Base-by-base conservation (phyloP, 768 basidiomycete genomes). In the Trametes gibbosa region DNA sequence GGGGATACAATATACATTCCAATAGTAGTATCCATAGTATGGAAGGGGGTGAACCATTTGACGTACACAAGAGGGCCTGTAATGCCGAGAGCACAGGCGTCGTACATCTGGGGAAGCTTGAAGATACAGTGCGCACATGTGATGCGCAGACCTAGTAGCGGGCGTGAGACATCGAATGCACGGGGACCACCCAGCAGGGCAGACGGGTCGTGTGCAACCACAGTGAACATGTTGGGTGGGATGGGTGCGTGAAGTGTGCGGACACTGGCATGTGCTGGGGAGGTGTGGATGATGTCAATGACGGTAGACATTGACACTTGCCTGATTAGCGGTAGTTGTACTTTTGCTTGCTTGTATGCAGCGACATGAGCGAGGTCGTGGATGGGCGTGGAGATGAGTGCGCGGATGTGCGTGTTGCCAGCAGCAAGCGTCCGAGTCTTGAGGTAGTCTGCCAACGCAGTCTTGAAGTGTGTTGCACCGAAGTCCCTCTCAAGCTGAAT, bases 21-120 rank as follows among this genome's bases (percentile, higher is more conserved):
- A 3, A 32, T 25, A 1, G 25, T 35, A 1, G 17, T 5, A 34
- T 57, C 48, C 14, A 50, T 35, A 21, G n/a, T 19, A 3, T 13
- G 19, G 19, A 57, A 43, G 12, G 37, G 47, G 1, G 56, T 57
- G n/a, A 57, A 57, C 56, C 56, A 57, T n/a, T 57, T 48, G 4
- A 57, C 47, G 19, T 50, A 49, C 1, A 48, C 56, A 5, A 57
- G 27, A 2, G 47, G 37, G 10, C 35, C 23, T 6, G 10, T 5
- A 12, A 47, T 10, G 24, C 23, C 45, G 37, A 23, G 14, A 14
- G 45, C 16, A 19, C n/a, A 14, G 7, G 21, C 16, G 19, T 35
- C 23, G 16, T 47, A 40, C 8, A 10, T 6, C 2, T 5, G 16
- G 5, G 56, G 56, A 8, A 50, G n/a, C 8, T 27, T 14, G 40